A percentile compares a stretch with the other conserved stretches of the same genome.
These are phyloP conservation scores for Akanthomyces muscarius DNA, from an alignment of 2,329 filamentous ascomycete species.

Conservation along the genomic window DNA sequence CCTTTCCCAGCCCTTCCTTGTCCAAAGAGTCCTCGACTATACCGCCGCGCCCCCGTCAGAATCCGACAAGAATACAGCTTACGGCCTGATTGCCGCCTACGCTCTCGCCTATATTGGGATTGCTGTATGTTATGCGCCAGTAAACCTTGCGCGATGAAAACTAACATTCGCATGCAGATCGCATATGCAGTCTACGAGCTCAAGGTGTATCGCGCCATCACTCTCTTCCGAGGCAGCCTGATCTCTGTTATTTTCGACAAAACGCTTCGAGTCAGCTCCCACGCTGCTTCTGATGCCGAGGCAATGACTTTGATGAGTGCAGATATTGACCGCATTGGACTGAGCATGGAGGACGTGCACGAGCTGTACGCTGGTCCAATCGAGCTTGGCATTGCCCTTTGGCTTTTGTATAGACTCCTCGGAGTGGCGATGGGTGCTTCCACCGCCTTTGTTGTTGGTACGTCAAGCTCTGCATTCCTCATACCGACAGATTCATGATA, in stretches of 20 bases:
- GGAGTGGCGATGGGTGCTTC: constrained; percentile 23
- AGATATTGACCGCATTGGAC: constrained; percentile 36
- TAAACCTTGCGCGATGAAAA: background rate
- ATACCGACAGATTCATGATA: background rate
- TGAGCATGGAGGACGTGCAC: constrained; percentile 27
- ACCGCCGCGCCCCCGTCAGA: constrained; percentile 24
- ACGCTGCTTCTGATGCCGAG: constrained; percentile 29
- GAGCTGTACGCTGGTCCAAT: constrained; percentile 34
- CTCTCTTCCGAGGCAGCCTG: constrained; percentile 32
- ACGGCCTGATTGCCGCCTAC: constrained; percentile 37
- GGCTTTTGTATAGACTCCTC: constrained; percentile 29
- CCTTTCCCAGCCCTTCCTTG: constrained; percentile 42
- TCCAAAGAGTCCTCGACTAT: constrained; percentile 32
- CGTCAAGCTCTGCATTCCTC: no score
- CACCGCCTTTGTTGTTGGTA: constrained; percentile 23
- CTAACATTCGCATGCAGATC: background rate
- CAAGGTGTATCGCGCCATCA: constrained; percentile 32
- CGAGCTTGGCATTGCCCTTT: constrained; percentile 33
- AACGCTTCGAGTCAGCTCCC: constrained; percentile 32
- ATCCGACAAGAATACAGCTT: constrained; percentile 28
- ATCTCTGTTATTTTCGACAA: constrained; percentile 47
- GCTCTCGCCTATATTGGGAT: constrained; percentile 37
- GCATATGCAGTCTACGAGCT: constrained; percentile 27
- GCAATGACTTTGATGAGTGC: constrained; percentile 42
- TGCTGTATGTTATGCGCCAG: constrained; percentile 28